A percentile compares a stretch with the other conserved stretches of the same genome.
These are phyloP conservation scores for Vitis hybrid DNA, from an alignment of 177 flowering plant genomes.

Conservation along the genomic window DNA sequence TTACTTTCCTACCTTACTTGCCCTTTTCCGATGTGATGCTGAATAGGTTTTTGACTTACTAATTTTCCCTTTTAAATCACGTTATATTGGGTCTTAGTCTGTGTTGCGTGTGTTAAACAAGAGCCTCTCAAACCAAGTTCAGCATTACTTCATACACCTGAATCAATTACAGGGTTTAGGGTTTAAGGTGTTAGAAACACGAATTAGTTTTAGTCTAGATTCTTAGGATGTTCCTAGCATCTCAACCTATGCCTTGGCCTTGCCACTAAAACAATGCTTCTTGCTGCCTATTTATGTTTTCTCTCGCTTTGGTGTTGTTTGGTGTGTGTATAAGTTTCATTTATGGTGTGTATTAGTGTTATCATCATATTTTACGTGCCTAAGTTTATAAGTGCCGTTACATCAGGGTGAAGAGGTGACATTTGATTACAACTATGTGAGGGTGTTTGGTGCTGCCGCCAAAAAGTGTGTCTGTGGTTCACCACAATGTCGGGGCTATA, in stretches of 20 bases:
- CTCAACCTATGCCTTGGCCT: too few species aligned
- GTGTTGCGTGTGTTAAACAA: neutral
- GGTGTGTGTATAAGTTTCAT: too few species aligned
- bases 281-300: too few species aligned
- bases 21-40: too few species aligned
- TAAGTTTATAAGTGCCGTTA: neutral
- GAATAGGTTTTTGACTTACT: too few species aligned
- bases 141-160: neutral
- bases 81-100: neutral
- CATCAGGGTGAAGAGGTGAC: conserved; percentile 92
- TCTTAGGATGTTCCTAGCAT: too few species aligned
- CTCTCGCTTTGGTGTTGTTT: too few species aligned
- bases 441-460: conserved; percentile 98
- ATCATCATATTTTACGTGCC: neutral
- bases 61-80: neutral
- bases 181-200: too few species aligned
- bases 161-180: neutral
- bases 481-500: conserved; percentile 78
- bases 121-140: neutral
- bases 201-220: too few species aligned
- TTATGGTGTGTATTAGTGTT: too few species aligned
- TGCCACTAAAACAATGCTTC: too few species aligned
- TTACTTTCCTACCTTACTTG: too few species aligned
- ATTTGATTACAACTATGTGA: conserved; percentile 94
- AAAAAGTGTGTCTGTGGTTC: conserved; percentile 95